Evolutionary conservation across 441 rosid genomes (phyloP), one percentile per base, ranked within the genome.

Genomic region (Bocquillonia castaneifolia): DNA sequence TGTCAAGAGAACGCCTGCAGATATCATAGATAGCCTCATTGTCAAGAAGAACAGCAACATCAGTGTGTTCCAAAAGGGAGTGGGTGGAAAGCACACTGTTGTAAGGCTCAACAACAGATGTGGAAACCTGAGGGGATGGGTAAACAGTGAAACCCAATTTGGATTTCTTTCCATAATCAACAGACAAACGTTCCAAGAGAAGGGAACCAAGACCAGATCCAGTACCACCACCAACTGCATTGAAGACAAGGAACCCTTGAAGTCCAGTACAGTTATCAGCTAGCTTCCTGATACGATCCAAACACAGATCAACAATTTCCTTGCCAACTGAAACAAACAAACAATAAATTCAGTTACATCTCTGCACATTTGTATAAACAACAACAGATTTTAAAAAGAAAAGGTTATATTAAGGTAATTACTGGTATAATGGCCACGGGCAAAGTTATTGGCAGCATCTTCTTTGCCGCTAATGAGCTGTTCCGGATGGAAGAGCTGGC

Each of bases 21-120:
- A 90, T 90, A 51, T 90, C 93, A 60, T 91, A 91, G 61, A 90
- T 90, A 34, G 94, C 97, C 76, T 90, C 94, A 18, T 90, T 88
- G 76, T 90, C 94, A 2, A 90, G 97, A 45, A 91, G 91, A 68
- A 91, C 89, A 10, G 97, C 81, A 0, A 88, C 95, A 59, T 78
- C 85, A 12, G 85, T 82, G 72, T 79, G 85, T 31, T 82, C 85
- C 72, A 82, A 31, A n/a, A 82, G 83, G 52, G 83, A 82, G 71
- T 82, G 85, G 8, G 83, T 82, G 5, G 85, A 81, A 42, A 81
- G 85, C 50, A 81, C 82, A 66, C 85, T 81, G 76, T 81, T 82
- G 70, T 82, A 79, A 10, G 83, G 85, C 76, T 79, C 83, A 36
- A 79, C 85, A 58, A 82, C 83, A 44, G 83, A 79, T 9, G 85